Evolutionary conservation across 768 basidiomycete species (phyloP).

Genomic region (Hericium coralloides): DNA sequence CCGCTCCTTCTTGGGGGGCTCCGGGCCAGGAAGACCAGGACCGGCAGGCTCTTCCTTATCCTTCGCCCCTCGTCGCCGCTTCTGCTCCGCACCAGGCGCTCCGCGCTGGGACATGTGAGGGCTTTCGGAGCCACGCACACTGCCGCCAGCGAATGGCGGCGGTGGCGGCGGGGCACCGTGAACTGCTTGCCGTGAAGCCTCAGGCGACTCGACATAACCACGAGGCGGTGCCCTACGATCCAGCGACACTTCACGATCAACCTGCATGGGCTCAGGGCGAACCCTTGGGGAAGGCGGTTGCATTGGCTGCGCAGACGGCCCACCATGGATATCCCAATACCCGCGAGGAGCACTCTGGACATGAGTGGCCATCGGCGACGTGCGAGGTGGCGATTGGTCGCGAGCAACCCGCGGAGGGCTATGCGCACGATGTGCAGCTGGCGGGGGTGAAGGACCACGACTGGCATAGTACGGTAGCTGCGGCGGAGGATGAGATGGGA

Average conservation of each 20-base stretch:
- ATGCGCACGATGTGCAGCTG: conserved; percentile 25
- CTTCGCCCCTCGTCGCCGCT: conserved; percentile 25
- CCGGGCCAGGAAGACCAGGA: conserved; percentile 15
- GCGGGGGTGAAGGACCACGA: conserved; percentile 26
- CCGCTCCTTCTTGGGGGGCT: conserved; percentile 48
- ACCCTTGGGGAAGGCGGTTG: conserved; percentile 16
- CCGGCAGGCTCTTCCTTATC: conserved; percentile 11
- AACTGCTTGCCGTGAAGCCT: conserved; percentile 11
- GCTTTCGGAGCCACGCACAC: conserved; percentile 49
- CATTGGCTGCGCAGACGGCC: conserved; percentile 26
- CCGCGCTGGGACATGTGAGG: conserved; percentile 29
- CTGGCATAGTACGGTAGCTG: conserved; percentile 24
- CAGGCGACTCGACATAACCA: conserved; percentile 18
- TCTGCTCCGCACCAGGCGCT: conserved; percentile 27
- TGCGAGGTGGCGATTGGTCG: conserved; percentile 26
- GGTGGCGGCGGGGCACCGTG: conserved; percentile 16
- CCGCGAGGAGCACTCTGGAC: conserved; percentile 25
- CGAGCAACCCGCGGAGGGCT: conserved; percentile 38
- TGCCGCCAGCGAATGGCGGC: conserved; percentile 22
- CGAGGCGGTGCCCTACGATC: conserved; percentile 24
- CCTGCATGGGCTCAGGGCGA: conserved; percentile 3
- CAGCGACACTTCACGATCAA: not conserved
- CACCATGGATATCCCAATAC: conserved; percentile 54
- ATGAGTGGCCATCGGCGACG: conserved; percentile 50
- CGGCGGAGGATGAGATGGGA: conserved; percentile 20